Base-by-base conservation (phyloP, 2,329 filamentous ascomycete genomes). In the Setomelanomma holmii region DNA sequence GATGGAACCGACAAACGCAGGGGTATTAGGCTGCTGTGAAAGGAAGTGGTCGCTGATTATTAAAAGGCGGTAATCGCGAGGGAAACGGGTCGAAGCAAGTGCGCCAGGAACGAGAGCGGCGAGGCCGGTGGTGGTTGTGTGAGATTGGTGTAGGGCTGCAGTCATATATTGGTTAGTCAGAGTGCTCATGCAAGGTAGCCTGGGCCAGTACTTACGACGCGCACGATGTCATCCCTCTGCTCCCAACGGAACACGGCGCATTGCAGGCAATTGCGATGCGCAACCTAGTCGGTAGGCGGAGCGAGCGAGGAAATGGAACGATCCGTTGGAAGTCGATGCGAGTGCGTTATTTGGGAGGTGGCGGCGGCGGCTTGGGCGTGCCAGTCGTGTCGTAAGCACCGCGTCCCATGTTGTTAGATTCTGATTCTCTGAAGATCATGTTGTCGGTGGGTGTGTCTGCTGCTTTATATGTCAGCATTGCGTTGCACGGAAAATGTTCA, bases 361-460 rank as follows among this genome's bases (percentile, higher is more conserved):
- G 73, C 33, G 75, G 75, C 49, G 74, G 73, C 2, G 77, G 77
- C 68, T 79, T 78, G 44, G 76, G 73, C n/a, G 77, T 76, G 56
- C 78, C 78, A n/a, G 78, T 80, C 22, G 77, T 80, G 63, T 80
- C 78, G 68, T 80, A 80, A 55, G 77, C 77, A 55, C 78, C 78
- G 60, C 78, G 77, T 51, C 77, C 78, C 78, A 80, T 80, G 72
- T 78, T 78, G 66, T 64, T 74, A 45, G 72, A 68, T 56, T 72
- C 66, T 49, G 70, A 71, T 54, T 75, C 74, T 70, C 74, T 71
- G 68, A 74, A 61, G 60, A 79, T 78, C 77, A 79, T 78, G 46
- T 55, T 72, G 66, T 53, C 45, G 59, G 54, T 55, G 62, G 53
- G 51, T 55, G 55, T 51, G 55, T 52, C 38, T 60, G 54, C 63